Percentiles rank a stretch among this genome's conserved stretches.
phyloP scores from a whole-genome alignment of 345 rosid species.

The Eucalyptus cloeziana region DNA sequence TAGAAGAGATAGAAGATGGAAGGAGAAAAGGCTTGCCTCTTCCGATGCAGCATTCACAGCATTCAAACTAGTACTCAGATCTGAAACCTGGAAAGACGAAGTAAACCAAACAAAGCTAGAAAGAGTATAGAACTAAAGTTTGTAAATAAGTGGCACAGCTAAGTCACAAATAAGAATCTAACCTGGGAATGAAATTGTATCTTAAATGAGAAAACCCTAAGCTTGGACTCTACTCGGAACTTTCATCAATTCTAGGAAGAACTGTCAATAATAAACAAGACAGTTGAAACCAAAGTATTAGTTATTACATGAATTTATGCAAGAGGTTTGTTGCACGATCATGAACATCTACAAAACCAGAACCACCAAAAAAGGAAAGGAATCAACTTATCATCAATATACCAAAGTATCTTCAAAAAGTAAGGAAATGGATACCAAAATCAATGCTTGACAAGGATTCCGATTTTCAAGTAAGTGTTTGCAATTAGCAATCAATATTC shows the following conservation, averaged over 20 bases:
- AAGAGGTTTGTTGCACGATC: neutral
- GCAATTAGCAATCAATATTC: neutral
- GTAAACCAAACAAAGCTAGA: neutral
- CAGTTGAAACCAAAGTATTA: neutral
- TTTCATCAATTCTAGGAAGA: constrained; percentile 84
- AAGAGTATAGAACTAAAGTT: neutral
- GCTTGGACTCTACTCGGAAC: constrained; percentile 92
- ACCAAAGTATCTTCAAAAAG: neutral
- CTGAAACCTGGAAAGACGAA: constrained; percentile 48
- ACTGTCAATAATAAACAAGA: constrained; percentile 22
- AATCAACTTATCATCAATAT: neutral
- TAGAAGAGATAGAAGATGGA: neutral
- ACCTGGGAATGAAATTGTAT: constrained; percentile 83
- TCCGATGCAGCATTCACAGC: constrained; percentile 73
- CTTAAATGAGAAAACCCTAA: constrained; percentile 88
- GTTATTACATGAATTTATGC: neutral
- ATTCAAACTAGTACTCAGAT: constrained; percentile 57
- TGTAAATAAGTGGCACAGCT: neutral
- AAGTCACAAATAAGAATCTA: neutral
- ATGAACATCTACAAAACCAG: neutral
- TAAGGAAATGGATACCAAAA: neutral
- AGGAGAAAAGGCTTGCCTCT: constrained; percentile 36
- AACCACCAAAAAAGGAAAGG: neutral
- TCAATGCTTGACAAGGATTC: neutral
- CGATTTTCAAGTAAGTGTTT: neutral